Base-by-base conservation (phyloP, 2,329 filamentous ascomycete species). In the Colletotrichum tofieldiae region DNA sequence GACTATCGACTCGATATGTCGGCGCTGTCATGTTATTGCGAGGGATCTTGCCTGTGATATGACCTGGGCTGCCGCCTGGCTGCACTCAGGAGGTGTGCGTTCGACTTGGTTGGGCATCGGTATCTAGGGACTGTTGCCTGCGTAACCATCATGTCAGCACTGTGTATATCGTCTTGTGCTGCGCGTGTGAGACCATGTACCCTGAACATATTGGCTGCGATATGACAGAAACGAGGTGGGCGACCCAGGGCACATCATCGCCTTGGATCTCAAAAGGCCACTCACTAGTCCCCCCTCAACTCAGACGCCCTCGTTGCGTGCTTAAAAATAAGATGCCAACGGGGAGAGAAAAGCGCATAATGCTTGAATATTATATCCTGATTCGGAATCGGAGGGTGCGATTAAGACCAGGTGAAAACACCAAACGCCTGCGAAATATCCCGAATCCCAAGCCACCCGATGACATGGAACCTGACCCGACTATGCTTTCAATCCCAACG, bases 381-480 rank as follows among this genome's bases (percentile, higher is more conserved):
- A 67, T 52, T 61, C 23, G 61, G 65, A 61, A 29, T 35, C 41
- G 32, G 7, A 35, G 41, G 35, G 52, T 35, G 6, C 35, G 55
- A 43, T 61, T 56, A 29, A 39, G 39, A 37, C 32, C 55, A n/a
- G 35, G 23, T n/a, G 12, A 54, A 41, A 23, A 67, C 55, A 60
- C 55, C 65, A 65, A 41, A 69, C 69, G 60, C 69, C 69, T 26
- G 43, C 16, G 23, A 58, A 69, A n/a, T 37, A 32, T 59, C 18
- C 39, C 7, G 26, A 18, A 43, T 39, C 26, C 52, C 69, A 60
- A 23, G 23, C 32, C 54, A 54, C 16, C 26, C 29, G 51, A 61
- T 59, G 52, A 67, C 56, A 32, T 63, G 45, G 35, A 49, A 20
- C 32, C 45, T 54, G 39, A 18, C 23, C 59, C 43, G 37, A n/a